Conservation (phyloP, 352 stramenopile genomes). For the Poterioochromonas sp. region DNA sequence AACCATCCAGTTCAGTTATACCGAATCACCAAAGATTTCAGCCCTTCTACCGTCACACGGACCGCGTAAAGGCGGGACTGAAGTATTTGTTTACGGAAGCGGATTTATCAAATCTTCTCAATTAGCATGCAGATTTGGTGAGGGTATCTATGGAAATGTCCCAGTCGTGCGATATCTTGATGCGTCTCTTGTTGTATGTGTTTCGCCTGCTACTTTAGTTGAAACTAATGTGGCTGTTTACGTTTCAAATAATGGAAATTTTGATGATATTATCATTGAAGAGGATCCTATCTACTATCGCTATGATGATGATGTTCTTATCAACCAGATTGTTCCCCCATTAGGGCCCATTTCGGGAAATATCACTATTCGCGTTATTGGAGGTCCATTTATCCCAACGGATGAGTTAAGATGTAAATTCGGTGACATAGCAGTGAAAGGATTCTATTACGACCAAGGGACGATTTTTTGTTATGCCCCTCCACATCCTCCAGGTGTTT, state of each 20-base stretch:
- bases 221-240: neutral
- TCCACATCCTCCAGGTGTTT: conserved; percentile 9
- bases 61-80: neutral
- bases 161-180: neutral
- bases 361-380: neutral
- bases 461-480: conserved; percentile 21
- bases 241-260: conserved; percentile 18
- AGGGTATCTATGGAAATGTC: neutral
- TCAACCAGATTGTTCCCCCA: neutral
- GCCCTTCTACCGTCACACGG: neutral
- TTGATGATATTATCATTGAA: conserved; percentile 2
- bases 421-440: conserved; percentile 11
- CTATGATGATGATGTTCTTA: conserved; percentile 15
- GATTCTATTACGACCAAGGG: neutral
- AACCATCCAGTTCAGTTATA: conserved; percentile 2
- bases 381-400: conserved; percentile 12
- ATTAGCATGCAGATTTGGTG: conserved; percentile 10
- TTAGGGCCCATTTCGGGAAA: conserved; percentile 22
- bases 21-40: neutral
- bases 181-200: neutral
- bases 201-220: neutral
- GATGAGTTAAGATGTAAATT: conserved; percentile 25
- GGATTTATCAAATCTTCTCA: conserved; percentile 16
- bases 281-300: neutral
- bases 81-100: conserved; percentile 22